Conservation (phyloP, 1,284 basidiomycete species). For the Cerrena zonata region DNA sequence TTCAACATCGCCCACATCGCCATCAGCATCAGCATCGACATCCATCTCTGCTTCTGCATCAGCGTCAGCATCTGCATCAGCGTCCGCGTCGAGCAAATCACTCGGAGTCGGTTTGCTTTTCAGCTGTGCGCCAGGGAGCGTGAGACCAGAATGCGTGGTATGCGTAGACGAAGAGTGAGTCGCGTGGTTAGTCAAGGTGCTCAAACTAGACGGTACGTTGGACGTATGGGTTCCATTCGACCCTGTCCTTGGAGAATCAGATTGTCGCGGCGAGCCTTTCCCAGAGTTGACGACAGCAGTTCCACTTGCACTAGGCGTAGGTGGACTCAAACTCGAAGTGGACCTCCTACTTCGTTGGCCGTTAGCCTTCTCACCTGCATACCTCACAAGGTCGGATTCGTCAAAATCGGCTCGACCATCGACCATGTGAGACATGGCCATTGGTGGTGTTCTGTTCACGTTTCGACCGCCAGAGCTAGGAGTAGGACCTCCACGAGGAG, state of each 20-base stretch:
- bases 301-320: slow-evolving; percentile 11
- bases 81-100: slow-evolving; percentile 4
- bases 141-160: too few relatives aligned
- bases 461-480: neutral
- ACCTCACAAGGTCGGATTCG: neutral
- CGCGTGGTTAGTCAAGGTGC: too few relatives aligned
- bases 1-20: slow-evolving; percentile 25
- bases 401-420: slow-evolving; percentile 8
- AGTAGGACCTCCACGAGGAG: slow-evolving; percentile 14
- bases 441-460: slow-evolving; percentile 18
- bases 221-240: neutral
- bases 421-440: slow-evolving; percentile 1
- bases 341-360: neutral
- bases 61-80: slow-evolving; percentile 22
- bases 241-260: slow-evolving; percentile 7
- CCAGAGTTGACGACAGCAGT: neutral
- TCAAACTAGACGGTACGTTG: neutral
- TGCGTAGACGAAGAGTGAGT: too few relatives aligned
- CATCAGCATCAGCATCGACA: slow-evolving; percentile 25
- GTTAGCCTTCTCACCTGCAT: neutral
- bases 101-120: neutral
- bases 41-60: slow-evolving; percentile 22
- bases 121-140: too few relatives aligned
- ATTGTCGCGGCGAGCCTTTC: slow-evolving; percentile 17
- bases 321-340: slow-evolving; percentile 1